Percentiles rank a stretch among this genome's conserved stretches.
phyloP scores from a whole-genome alignment of 1,284 basidiomycete genomes.

The Peniophora sp. region DNA sequence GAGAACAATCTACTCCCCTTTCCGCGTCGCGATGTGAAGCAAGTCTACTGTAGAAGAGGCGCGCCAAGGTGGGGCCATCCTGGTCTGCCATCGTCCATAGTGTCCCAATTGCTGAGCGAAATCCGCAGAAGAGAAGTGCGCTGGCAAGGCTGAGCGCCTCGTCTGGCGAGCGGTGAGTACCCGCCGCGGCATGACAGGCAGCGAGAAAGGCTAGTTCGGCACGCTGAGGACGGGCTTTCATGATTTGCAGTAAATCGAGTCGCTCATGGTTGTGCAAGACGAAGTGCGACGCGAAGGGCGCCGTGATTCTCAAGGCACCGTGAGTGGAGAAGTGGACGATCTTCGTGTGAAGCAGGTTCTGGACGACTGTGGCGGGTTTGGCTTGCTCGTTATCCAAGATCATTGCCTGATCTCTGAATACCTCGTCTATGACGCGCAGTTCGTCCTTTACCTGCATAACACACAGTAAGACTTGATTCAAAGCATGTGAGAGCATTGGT shows the following conservation, averaged over 20 bases:
- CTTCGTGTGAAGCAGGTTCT: too few species aligned
- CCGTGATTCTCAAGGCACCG: not conserved
- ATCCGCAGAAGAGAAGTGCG: conserved; percentile 25
- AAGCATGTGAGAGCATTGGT: too few species aligned
- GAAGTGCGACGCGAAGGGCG: conserved; percentile 20
- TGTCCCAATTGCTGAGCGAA: conserved; percentile 28
- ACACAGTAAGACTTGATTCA: too few species aligned
- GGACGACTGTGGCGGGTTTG: too few species aligned
- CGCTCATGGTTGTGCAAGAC: conserved; percentile 12
- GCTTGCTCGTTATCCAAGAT: too few species aligned
- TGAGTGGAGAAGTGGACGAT: conserved; percentile 20
- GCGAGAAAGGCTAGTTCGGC: conserved; percentile 28
- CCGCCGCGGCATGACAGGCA: conserved; percentile 17
- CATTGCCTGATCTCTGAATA: too few species aligned
- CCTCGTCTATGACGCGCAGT: too few species aligned
- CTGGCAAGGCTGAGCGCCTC: conserved; percentile 26
- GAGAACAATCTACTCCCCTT: too few species aligned
- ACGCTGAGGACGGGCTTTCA: conserved; percentile 13
- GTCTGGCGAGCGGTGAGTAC: conserved; percentile 12
- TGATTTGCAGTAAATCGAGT: conserved; percentile 20
- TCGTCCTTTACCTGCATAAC: too few species aligned
- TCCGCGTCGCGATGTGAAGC: not conserved
- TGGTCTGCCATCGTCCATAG: conserved; percentile 24
- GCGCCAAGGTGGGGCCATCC: conserved; percentile 9
- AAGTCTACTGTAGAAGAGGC: not conserved